A percentile compares a stretch with the other conserved stretches of the same genome.
Conservation (phyloP, 768 basidiomycete species). For the Suillus placidus region DNA sequence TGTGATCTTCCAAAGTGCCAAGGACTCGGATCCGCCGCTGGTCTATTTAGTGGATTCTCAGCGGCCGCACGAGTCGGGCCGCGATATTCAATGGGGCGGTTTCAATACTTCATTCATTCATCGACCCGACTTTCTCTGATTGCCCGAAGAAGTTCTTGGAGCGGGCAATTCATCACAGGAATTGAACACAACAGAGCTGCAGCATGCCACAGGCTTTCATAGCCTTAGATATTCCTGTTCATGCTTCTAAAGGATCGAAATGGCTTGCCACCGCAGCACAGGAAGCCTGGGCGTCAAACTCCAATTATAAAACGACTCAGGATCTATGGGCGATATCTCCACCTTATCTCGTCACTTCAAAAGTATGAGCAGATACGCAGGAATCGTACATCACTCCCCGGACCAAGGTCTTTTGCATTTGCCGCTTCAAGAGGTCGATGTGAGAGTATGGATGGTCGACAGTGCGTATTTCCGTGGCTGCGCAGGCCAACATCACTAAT, state of each 20-base stretch:
- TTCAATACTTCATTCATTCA: background rate
- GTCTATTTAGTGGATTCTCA: background rate
- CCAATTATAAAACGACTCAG: conserved; percentile 1
- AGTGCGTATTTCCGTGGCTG: conserved; percentile 28
- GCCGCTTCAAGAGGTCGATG: conserved; percentile 43
- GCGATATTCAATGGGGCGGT: background rate
- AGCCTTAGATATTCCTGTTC: background rate
- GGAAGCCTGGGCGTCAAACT: conserved; percentile 4
- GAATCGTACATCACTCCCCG: conserved; percentile 35
- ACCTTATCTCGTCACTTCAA: conserved; percentile 4
- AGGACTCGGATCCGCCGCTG: no score
- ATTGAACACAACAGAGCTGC: background rate
- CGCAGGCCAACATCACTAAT: background rate
- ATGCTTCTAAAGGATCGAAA: background rate
- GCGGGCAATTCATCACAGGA: background rate
- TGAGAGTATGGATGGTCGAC: conserved; percentile 46
- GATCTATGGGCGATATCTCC: background rate
- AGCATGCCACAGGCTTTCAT: background rate
- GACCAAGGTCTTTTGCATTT: conserved; percentile 36
- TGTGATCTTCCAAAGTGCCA: no score
- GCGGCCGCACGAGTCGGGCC: no score
- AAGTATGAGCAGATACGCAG: conserved; percentile 15
- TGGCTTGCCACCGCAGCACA: background rate
- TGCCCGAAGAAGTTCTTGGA: background rate
- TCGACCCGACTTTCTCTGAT: background rate